Percentiles rank a stretch among this genome's conserved stretches.
phyloP scores from a whole-genome alignment of 805 yeast species.

The Yamadazyma kitorensis region DNA sequence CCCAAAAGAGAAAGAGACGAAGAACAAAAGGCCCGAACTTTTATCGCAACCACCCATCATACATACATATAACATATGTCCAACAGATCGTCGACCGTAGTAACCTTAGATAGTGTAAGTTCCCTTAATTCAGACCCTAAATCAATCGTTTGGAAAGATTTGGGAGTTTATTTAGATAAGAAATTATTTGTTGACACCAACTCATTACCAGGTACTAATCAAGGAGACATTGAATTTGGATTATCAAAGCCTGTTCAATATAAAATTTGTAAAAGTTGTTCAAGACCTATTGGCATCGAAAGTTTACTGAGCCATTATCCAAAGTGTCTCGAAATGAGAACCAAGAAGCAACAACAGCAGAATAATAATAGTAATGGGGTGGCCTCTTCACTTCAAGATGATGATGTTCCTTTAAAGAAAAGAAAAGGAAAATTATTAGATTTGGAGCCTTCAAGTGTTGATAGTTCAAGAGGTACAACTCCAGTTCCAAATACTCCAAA shows the following conservation, averaged over 20 bases:
- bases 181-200: constrained; percentile 28
- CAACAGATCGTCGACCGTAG: constrained; percentile 6
- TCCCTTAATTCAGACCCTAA: constrained; percentile 11
- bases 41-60: too few species aligned
- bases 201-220: too few species aligned
- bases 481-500: constrained; percentile 32
- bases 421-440: constrained; percentile 33
- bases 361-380: neutral
- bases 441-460: constrained; percentile 36
- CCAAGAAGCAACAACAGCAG: constrained; percentile 18
- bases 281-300: constrained; percentile 39
- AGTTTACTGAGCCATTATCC: constrained; percentile 29
- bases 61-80: constrained; percentile 6
- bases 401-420: constrained; percentile 17
- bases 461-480: constrained; percentile 36
- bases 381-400: constrained; percentile 9
- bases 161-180: constrained; percentile 42
- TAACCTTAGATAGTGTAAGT: constrained; percentile 13
- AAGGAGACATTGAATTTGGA: too few species aligned
- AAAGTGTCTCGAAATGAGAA: constrained; percentile 40
- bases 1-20: too few species aligned
- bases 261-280: constrained; percentile 38
- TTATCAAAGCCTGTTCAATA: constrained; percentile 34
- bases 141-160: constrained; percentile 42
- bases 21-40: too few species aligned